Conservation (phyloP, 2,329 filamentous ascomycete genomes). For the Colletotrichum lentis region DNA sequence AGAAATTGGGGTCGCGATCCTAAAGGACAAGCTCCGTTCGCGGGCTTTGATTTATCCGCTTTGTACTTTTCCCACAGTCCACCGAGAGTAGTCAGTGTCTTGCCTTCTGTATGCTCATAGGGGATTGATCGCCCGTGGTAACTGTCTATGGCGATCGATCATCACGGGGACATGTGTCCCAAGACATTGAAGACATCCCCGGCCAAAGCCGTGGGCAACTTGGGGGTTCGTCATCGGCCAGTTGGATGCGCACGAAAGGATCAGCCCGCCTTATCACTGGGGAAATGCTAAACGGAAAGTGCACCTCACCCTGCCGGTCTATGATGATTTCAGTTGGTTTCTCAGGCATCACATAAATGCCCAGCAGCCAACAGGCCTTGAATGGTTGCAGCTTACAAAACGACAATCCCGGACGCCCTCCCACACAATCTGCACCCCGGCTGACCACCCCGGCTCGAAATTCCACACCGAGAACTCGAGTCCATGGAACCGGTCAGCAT, state of each 20-base stretch:
- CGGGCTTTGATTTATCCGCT: conserved; percentile 31
- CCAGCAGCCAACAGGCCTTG: background rate
- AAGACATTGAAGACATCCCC: background rate
- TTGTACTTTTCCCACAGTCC: background rate
- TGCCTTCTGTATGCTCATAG: background rate
- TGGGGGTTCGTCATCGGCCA: background rate
- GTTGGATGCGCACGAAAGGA: background rate
- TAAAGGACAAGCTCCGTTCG: conserved; percentile 4
- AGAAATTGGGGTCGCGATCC: background rate
- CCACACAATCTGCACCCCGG: conserved; percentile 10
- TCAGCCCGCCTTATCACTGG: background rate
- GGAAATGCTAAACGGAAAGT: background rate
- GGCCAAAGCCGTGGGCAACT: background rate
- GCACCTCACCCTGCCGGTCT: background rate
- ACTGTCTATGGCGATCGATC: background rate
- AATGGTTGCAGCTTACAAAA: background rate
- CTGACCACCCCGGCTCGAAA: conserved; percentile 19
- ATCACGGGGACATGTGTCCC: background rate
- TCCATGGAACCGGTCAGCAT: conserved; percentile 33
- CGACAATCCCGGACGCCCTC: conserved; percentile 6
- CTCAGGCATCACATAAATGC: background rate
- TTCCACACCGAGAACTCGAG: conserved; percentile 36
- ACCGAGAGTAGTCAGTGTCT: background rate
- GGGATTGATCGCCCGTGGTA: background rate
- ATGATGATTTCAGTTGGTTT: background rate